These are phyloP conservation scores for Arabis hirsuta DNA, from an alignment of 345 rosid genomes.

Conservation along the genomic window DNA sequence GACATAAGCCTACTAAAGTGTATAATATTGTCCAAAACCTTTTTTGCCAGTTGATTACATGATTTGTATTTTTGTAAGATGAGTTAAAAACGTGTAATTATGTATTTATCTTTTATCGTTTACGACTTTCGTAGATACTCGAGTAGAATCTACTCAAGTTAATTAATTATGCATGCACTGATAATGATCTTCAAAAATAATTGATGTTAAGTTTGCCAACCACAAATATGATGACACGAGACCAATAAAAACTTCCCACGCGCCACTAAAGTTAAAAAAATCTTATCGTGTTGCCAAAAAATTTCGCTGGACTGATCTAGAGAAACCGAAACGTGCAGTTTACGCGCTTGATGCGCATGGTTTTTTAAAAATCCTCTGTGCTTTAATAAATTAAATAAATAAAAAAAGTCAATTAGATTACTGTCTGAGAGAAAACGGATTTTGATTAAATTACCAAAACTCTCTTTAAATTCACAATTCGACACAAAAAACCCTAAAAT, in stretches of 20 bases:
- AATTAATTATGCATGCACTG: neutral
- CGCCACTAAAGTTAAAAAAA: neutral
- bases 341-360: slow-evolving; percentile 13
- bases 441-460: slow-evolving; percentile 10
- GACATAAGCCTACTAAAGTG: neutral
- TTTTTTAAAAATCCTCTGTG: neutral
- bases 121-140: neutral
- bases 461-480: neutral
- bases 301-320: neutral
- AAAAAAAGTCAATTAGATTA: neutral
- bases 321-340: neutral
- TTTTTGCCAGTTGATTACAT: neutral
- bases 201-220: slow-evolving; percentile 10
- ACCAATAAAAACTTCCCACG: slow-evolving; percentile 19
- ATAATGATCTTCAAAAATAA: slow-evolving; percentile 6
- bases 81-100: neutral
- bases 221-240: slow-evolving; percentile 23
- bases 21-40: slow-evolving; percentile 8
- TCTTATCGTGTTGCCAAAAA: neutral
- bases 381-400: neutral
- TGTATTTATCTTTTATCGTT: too few species aligned
- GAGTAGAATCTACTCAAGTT: neutral
- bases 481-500: slow-evolving; percentile 3
- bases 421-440: neutral
- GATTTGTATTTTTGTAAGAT: neutral